These are phyloP conservation scores for Fonsecaea erecta DNA, from an alignment of 2,329 filamentous ascomycete species.

Conservation along the genomic window DNA sequence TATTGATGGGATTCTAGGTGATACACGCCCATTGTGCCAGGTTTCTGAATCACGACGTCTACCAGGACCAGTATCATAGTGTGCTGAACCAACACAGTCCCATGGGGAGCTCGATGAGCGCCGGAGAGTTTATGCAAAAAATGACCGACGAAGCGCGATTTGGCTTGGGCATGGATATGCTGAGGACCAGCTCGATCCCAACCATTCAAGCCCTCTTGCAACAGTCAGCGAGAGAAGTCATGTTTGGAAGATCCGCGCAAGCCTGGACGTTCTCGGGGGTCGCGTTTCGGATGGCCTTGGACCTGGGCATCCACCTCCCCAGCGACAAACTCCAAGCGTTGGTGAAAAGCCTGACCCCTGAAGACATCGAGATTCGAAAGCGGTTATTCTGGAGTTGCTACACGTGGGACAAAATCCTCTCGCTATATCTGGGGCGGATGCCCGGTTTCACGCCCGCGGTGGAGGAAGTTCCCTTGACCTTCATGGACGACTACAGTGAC, in stretches of 20 bases:
- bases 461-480: slow-evolving; percentile 35
- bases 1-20: slow-evolving; percentile 22
- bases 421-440: slow-evolving; percentile 41
- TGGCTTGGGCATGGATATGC: slow-evolving; percentile 39
- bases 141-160: slow-evolving; percentile 37
- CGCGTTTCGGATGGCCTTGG: slow-evolving; percentile 42
- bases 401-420: slow-evolving; percentile 42
- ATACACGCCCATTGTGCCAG: slow-evolving; percentile 36
- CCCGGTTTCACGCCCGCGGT: slow-evolving; percentile 37
- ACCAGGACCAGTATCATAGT: slow-evolving; percentile 33
- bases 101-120: slow-evolving; percentile 17
- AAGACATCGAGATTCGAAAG: slow-evolving; percentile 41
- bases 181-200: slow-evolving; percentile 39
- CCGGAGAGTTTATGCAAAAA: slow-evolving; percentile 33
- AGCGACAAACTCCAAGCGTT: slow-evolving; percentile 37
- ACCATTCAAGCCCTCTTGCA: slow-evolving; percentile 42
- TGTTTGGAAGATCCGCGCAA: slow-evolving; percentile 39
- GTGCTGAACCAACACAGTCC: slow-evolving; percentile 22
- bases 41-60: slow-evolving; percentile 38
- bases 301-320: slow-evolving; percentile 40
- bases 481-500: slow-evolving; percentile 41
- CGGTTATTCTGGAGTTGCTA: slow-evolving; percentile 43
- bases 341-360: slow-evolving; percentile 37
- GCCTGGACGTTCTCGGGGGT: slow-evolving; percentile 41
- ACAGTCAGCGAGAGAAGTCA: slow-evolving; percentile 40